Evolutionary conservation across 805 yeast species (phyloP).

Genomic region (Monosporozyma servazzii): DNA sequence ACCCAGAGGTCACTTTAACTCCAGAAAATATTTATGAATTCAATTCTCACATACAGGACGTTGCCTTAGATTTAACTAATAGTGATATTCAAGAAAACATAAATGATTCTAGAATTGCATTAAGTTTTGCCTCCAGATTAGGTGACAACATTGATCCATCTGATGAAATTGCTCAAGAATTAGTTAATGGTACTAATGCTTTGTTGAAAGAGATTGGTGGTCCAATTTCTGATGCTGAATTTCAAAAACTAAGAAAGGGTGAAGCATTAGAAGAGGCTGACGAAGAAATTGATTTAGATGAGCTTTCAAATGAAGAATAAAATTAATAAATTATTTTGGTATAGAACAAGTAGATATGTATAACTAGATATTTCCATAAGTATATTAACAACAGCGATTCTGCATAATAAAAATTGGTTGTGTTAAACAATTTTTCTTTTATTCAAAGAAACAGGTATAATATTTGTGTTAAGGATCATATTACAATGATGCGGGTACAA

Average conservation of each 20-base stretch:
- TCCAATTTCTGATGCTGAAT: constrained; percentile 35
- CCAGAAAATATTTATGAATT: constrained; percentile 28
- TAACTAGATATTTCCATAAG: background rate
- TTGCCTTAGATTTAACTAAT: constrained; percentile 33
- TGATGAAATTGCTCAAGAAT: constrained; percentile 49
- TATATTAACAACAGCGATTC: background rate
- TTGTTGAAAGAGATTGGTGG: constrained; percentile 56
- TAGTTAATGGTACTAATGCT: constrained; percentile 42
- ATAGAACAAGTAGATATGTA: background rate
- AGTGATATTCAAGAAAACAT: constrained; percentile 22
- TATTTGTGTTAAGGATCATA: background rate
- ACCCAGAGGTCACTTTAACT: constrained; percentile 15
- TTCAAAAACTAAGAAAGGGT: constrained; percentile 26
- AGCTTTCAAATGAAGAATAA: constrained; percentile 7
- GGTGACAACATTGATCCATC: constrained; percentile 33
- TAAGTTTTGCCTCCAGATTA: constrained; percentile 34
- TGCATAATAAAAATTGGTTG: background rate
- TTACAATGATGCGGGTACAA: background rate
- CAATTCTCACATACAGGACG: constrained; percentile 27
- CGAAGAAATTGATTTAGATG: constrained; percentile 16
- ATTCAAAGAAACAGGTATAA: background rate
- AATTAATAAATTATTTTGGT: background rate
- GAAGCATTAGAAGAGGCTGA: constrained; percentile 35
- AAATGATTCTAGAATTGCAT: constrained; percentile 32
- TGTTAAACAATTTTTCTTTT: too few relatives aligned